Base-by-base conservation (phyloP, 148 eudicot species). In the Pouteria glomerata region DNA sequence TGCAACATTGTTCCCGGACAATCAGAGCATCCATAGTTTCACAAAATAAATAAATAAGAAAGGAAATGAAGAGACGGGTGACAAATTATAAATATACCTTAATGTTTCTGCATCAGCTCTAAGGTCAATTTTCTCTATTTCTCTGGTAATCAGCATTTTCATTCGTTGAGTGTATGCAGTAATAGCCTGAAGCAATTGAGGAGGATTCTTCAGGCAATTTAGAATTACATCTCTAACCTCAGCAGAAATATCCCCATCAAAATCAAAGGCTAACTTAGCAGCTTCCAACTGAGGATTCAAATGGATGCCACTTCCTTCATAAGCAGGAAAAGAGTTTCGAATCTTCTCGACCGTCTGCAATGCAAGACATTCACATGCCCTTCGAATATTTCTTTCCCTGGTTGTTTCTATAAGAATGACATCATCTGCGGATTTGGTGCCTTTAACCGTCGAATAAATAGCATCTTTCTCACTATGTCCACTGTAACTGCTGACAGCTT, bases 21-120 rank as follows among this genome's bases (percentile, higher is more conserved):
- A n/a, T n/a, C n/a, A n/a, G n/a, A n/a, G n/a, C n/a, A n/a, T n/a
- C n/a, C n/a, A n/a, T n/a, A n/a, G n/a, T n/a, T n/a, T n/a, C n/a
- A n/a, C n/a, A n/a, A n/a, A n/a, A n/a, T n/a, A n/a, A n/a, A n/a
- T n/a, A n/a, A n/a, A 21, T 41, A 24, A 47, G 7, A 47, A 10
- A 4, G 39, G 6, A 39, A 67, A 12, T 23, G 24, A 23, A 26
- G 27, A n/a, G 13, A 77, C 6, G 65, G 44, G 51, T 69, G 23
- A 59, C 52, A 30, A 35, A 63, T 41, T n/a, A 34, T 12, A 50
- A 2, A 67, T 45, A 37, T 69, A 95, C 99, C 97, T 95, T 63
- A 95, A 85, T 56, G 90, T 84, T 83, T 95, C 99, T 57, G 99
- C 99, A 88, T 95, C 99, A 70, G 92, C 99, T 85, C 97, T 84